Evolutionary conservation across 257 asterid species (phyloP), one percentile per base, ranked within the genome.

Genomic region (Lantana camara): DNA sequence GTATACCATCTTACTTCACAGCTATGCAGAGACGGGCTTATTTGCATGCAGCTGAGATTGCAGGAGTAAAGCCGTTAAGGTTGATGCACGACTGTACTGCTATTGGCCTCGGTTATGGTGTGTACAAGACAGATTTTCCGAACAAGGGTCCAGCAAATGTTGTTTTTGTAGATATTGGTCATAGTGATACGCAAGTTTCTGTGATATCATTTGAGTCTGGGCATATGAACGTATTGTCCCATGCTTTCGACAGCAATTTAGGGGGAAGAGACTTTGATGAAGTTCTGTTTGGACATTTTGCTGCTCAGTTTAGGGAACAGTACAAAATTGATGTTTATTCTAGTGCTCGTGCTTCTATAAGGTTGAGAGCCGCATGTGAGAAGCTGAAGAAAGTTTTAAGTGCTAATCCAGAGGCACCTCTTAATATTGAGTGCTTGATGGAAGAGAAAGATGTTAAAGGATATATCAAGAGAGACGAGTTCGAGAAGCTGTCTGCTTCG

Each of bases 211-310:
- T 90, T 79, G 82, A 71, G 65, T 80, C 91, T 16, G 92, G 95
- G 63, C 76, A 45, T 35, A 84, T 90, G 99, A 94, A 79, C 81
- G 84, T 94, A 61, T 63, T 88, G 9, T 84, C 97, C 56, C 97
- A 93, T 72, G 90, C 96, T 57, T 93, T 69, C 69, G 99, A 93
- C 71, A 72, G 89, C 63, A 79, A 90, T 68, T 79, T 93, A 57
- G 99, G 99, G 4, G 99, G 99, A 54, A 74, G 99, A 63, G 97
- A 93, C 71, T 93, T 93, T 61, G 99, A 93, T 77, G 96, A 93
- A 46, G 84, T 83, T 73, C 69, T 93, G 77, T 88, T 93, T 69
- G 81, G 70, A 62, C 81, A 94, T 75, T 94, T 94, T 66, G 96
- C 96, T 14, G 72, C 79, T 15, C 79, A 75, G 30, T 94, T 94